These are phyloP conservation scores for Camillea tinctor DNA, from an alignment of 2,329 filamentous ascomycete species.

Conservation along the genomic window DNA sequence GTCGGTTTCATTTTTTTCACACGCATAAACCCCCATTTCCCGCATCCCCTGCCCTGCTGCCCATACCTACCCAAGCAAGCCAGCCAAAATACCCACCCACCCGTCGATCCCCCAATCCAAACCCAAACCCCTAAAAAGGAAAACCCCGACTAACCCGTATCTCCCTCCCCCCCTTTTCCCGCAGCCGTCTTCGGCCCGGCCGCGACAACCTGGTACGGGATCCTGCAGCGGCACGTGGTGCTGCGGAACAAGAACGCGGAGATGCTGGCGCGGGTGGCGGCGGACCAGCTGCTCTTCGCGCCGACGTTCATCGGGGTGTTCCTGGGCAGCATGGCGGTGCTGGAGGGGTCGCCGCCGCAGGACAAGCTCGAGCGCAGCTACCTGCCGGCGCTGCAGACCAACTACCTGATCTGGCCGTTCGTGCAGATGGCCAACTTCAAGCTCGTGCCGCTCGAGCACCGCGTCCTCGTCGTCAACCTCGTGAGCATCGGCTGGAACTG, in stretches of 20 bases:
- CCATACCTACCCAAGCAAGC: neutral
- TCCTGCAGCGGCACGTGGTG: constrained; percentile 69
- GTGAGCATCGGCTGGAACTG: constrained; percentile 68
- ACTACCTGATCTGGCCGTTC: constrained; percentile 84
- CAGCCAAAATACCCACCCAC: neutral
- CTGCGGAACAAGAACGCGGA: constrained; percentile 66
- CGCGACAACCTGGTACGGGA: constrained; percentile 81
- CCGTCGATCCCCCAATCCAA: neutral
- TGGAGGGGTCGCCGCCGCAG: constrained; percentile 62
- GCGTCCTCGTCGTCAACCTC: constrained; percentile 83
- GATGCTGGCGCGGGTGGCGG: constrained; percentile 72
- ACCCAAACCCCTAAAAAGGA: too few species aligned
- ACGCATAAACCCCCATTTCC: constrained; percentile 2
- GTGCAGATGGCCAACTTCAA: constrained; percentile 88
- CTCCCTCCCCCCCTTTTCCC: neutral
- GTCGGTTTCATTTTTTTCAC: constrained; percentile 3
- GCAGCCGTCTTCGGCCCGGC: constrained; percentile 80
- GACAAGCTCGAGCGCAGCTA: constrained; percentile 75
- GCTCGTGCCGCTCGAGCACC: constrained; percentile 77
- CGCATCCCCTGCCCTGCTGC: constrained; percentile 5
- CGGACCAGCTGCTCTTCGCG: constrained; percentile 81
- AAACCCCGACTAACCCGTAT: too few species aligned
- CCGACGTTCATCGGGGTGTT: constrained; percentile 81
- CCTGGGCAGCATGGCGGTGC: constrained; percentile 77
- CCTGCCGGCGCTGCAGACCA: constrained; percentile 69